These are phyloP conservation scores for Auriscalpium microsporum DNA, from an alignment of 768 basidiomycete species.

Conservation along the genomic window DNA sequence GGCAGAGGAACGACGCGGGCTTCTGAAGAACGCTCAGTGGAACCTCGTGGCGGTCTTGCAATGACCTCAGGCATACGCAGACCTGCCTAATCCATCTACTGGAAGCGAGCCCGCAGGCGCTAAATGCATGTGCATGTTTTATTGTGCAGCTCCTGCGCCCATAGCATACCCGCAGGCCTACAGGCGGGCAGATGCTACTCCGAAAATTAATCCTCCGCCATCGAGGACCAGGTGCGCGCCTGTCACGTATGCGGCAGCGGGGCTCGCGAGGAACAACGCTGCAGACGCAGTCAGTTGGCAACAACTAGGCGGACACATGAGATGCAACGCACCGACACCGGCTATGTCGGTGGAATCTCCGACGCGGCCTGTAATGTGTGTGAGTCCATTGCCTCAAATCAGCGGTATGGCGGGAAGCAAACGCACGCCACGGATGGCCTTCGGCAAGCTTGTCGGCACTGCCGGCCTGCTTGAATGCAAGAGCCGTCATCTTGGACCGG, in stretches of 20 bases:
- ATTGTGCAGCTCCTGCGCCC: no score
- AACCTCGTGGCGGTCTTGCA: no score
- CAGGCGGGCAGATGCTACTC: background rate
- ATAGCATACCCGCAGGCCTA: no score
- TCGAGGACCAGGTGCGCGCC: conserved; percentile 67
- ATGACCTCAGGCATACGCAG: no score
- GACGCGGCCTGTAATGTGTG: conserved; percentile 42
- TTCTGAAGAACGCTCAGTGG: no score
- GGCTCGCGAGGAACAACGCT: conserved; percentile 38
- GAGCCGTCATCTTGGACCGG: conserved; percentile 82
- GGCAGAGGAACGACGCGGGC: no score
- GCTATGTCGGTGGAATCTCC: conserved; percentile 62
- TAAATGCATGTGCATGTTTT: no score
- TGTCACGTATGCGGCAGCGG: conserved; percentile 67
- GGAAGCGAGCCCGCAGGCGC: no score
- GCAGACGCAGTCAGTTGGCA: background rate
- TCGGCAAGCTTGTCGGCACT: conserved; percentile 39
- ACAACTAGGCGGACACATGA: no score
- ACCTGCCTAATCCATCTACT: no score
- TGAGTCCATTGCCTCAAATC: background rate
- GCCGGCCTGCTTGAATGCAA: conserved; percentile 47
- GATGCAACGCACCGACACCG: conserved; percentile 37
- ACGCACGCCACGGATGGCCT: conserved; percentile 55
- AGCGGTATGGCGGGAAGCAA: background rate
- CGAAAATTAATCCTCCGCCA: conserved; percentile 28